Percentiles rank a stretch among this genome's conserved stretches.
phyloP scores from a whole-genome alignment of 2,329 filamentous ascomycete species.

The Phaeomoniella chlamydospora region DNA sequence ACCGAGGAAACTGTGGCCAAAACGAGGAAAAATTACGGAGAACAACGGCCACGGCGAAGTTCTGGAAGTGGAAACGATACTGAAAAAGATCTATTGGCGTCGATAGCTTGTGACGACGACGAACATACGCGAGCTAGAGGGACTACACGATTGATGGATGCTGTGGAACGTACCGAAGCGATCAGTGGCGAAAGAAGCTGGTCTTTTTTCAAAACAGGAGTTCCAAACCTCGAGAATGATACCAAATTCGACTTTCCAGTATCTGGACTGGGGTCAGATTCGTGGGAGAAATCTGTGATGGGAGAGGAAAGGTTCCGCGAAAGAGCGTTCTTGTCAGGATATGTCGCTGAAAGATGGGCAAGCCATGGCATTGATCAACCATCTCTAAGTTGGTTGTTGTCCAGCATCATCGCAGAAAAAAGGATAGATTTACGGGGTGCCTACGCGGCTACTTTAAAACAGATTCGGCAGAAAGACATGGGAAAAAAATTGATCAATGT shows the following conservation, averaged over 20 bases:
- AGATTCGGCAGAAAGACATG: background rate
- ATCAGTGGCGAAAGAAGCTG: conserved; percentile 37
- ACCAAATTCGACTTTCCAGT: conserved; percentile 19
- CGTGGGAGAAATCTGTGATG: conserved; percentile 21
- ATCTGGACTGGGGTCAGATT: conserved; percentile 14
- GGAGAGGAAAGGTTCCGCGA: conserved; percentile 35
- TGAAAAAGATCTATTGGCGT: conserved; percentile 25
- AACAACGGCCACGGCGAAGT: conserved; percentile 5
- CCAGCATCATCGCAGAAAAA: conserved; percentile 26
- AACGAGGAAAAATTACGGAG: conserved; percentile 17
- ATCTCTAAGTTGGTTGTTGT: conserved; percentile 48
- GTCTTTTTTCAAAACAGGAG: conserved; percentile 37
- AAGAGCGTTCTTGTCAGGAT: conserved; percentile 47
- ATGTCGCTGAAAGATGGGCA: conserved; percentile 40
- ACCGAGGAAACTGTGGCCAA: conserved; percentile 36
- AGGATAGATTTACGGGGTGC: conserved; percentile 42
- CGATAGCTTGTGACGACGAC: conserved; percentile 27
- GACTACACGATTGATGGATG: conserved; percentile 36
- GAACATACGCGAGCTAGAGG: conserved; percentile 14
- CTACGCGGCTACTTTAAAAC: conserved; percentile 34
- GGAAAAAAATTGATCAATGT: background rate
- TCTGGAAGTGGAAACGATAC: conserved; percentile 8
- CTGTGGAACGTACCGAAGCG: conserved; percentile 47
- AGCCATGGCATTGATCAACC: conserved; percentile 43
- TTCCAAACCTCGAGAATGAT: conserved; percentile 11